phyloP scores from a whole-genome alignment of 352 stramenopile genomes.

The Globisporangium cederbergense region DNA sequence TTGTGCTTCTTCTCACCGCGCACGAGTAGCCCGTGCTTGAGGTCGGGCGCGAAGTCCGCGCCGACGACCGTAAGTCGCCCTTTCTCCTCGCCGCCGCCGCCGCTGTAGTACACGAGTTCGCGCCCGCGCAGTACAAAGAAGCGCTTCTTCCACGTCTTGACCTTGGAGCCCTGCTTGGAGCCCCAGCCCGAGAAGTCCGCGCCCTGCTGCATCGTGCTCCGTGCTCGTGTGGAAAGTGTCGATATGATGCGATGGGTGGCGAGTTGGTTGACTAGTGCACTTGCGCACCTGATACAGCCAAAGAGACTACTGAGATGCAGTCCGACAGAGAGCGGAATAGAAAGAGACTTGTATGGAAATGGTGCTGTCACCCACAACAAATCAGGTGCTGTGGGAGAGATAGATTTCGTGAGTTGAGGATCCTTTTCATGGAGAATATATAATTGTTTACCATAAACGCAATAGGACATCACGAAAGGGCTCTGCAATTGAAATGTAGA shows the following conservation, averaged over 20 bases:
- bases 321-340: no score
- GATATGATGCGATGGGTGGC: neutral
- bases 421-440: no score
- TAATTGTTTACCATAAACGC: no score
- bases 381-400: no score
- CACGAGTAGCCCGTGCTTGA: conserved; percentile 54
- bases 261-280: neutral
- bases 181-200: conserved; percentile 56
- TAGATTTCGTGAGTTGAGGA: no score
- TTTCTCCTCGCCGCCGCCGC: conserved; percentile 51
- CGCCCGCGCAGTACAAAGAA: conserved; percentile 48
- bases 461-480: no score
- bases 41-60: conserved; percentile 46
- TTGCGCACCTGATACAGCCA: neutral
- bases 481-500: no score
- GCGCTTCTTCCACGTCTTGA: conserved; percentile 48
- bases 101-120: conserved; percentile 36
- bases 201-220: neutral
- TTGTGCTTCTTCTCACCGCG: conserved; percentile 46
- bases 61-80: conserved; percentile 50
- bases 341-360: no score
- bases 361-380: no score
- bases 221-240: no score
- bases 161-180: conserved; percentile 64
- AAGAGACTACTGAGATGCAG: no score